Conservation (phyloP, 2,329 filamentous ascomycete species). For the Ambrosiella beaveri region DNA sequence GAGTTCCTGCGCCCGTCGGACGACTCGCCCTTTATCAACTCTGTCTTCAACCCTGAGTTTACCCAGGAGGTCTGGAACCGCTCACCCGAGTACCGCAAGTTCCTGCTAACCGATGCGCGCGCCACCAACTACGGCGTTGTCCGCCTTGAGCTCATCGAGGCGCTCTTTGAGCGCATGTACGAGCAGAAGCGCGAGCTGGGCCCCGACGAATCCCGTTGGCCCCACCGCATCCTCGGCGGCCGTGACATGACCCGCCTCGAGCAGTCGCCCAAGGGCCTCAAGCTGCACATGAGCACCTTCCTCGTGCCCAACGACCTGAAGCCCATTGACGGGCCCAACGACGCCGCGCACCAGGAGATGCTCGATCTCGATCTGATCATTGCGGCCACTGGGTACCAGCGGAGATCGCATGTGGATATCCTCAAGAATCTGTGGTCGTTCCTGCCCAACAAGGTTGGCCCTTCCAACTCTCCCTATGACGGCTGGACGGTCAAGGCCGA, state of each 20-base stretch:
- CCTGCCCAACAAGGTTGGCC: slow-evolving; percentile 35
- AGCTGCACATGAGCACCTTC: slow-evolving; percentile 33
- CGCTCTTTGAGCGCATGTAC: slow-evolving; percentile 76
- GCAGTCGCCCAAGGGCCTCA: slow-evolving; percentile 29
- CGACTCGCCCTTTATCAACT: slow-evolving; percentile 93
- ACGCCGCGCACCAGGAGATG: slow-evolving; percentile 28
- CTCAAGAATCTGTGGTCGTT: slow-evolving; percentile 49
- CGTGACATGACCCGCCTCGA: slow-evolving; percentile 49
- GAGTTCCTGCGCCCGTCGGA: slow-evolving; percentile 79
- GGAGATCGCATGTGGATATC: slow-evolving; percentile 63
- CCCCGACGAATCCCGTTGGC: slow-evolving; percentile 56
- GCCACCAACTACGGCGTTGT: slow-evolving; percentile 93
- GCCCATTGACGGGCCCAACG: slow-evolving; percentile 24
- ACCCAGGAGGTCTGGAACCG: slow-evolving; percentile 62
- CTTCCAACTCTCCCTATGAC: slow-evolving; percentile 18
- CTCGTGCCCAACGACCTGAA: slow-evolving; percentile 18
- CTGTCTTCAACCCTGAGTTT: slow-evolving; percentile 81
- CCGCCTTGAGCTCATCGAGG: slow-evolving; percentile 73
- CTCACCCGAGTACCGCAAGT: slow-evolving; percentile 42
- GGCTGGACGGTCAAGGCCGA: slow-evolving; percentile 25
- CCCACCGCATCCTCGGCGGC: slow-evolving; percentile 59
- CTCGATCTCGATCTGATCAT: slow-evolving; percentile 68
- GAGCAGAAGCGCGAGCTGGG: slow-evolving; percentile 58
- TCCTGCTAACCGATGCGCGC: slow-evolving; percentile 49
- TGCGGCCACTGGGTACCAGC: slow-evolving; percentile 71